A percentile compares a stretch with the other conserved stretches of the same genome.
Conservation (phyloP, 345 rosid genomes). For the Salix exigua region DNA sequence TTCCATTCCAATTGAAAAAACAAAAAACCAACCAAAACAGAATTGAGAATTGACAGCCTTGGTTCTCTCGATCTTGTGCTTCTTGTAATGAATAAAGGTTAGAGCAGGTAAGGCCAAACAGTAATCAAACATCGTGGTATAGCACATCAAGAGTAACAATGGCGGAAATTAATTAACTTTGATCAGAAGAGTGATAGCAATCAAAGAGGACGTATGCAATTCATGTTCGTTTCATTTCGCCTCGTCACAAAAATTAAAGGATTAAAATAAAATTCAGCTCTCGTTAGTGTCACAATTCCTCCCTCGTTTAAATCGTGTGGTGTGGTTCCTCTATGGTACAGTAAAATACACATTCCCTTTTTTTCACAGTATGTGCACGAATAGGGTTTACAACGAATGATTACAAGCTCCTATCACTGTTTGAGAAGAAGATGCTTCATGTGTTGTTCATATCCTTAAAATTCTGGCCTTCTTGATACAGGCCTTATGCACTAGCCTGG, state of each 20-base stretch:
- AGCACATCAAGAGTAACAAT: no score
- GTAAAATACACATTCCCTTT: background rate
- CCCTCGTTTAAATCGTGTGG: constrained; percentile 13
- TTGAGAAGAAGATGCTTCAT: background rate
- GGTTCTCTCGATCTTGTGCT: no score
- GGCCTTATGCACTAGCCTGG: constrained; percentile 34
- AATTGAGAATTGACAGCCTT: no score
- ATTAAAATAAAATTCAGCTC: background rate
- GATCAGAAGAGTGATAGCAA: no score
- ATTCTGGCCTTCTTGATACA: background rate
- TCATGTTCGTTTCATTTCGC: background rate
- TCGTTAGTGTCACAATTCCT: background rate
- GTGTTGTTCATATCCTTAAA: background rate
- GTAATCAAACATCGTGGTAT: no score
- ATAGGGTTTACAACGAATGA: background rate
- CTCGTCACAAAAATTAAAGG: background rate
- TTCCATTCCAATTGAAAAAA: no score
- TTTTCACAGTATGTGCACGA: background rate
- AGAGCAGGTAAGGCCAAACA: no score
- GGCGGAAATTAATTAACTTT: no score
- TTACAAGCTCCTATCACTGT: background rate
- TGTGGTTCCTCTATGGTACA: constrained; percentile 18
- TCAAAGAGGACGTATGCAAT: background rate
- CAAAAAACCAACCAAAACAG: no score
- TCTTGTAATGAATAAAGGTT: no score